Evolutionary conservation across 192 early-diverging fungal genomes (phyloP), one percentile per base, ranked within the genome.

Genomic region (Coemansia guatemalensis): DNA sequence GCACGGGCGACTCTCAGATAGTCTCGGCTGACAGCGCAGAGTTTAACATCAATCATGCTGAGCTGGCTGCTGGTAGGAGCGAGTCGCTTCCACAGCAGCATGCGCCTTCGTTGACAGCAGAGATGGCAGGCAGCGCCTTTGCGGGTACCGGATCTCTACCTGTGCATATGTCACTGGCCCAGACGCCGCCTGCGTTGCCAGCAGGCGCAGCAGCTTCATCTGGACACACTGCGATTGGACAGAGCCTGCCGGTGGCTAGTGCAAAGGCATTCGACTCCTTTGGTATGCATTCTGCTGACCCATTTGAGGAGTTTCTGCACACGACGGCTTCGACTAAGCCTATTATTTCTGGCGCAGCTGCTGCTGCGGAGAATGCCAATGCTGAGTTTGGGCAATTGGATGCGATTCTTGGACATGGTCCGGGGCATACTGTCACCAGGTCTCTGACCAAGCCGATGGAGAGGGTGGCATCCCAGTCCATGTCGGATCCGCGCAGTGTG

Each of bases 241-340:
- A 44, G 39, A 44, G 39, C 39, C 39, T 44, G 39, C 39, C 39
- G 14, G 39, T 17, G 14, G 53, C 65, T 29, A 71, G 60, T 51
- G 56, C 56, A 35, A 56, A 65, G 23, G 78, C 78, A 8, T 81
- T 81, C 60, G 78, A 74, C 63, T 68, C 78, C 32, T 81, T 81
- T 50, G 78, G 78, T 6, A 57, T 63, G 20, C 78, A 74, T 30
- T 60, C 69, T 14, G 64, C 60, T 20, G 78, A 81, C 50, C 78
- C 78, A 9, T 81, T 81, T 26, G 78, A 74, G 39, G 78, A 71
- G 53, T 81, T 81, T 21, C 39, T 81, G 44, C 72, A 74, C 32
- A 59, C 68, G 33, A 61, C 64, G 0, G 58, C 59, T 20, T 56
- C 70, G 5, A 12, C 70, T 2, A 23, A 67, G 35, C 41, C 60